Evolutionary conservation across 805 yeast species (phyloP).

Genomic region (Lipomyces sp.): DNA sequence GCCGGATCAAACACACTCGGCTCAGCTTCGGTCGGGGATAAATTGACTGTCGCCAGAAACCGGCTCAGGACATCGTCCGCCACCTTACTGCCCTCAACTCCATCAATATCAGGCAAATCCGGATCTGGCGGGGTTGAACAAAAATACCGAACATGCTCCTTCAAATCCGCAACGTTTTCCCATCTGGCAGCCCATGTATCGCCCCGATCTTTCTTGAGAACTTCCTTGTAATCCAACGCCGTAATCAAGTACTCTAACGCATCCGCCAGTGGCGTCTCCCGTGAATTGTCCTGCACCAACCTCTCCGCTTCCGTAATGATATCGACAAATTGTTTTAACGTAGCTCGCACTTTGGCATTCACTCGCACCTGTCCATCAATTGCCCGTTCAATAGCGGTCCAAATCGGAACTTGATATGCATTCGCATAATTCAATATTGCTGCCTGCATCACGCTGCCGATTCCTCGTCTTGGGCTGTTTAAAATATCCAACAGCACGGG

Average conservation of each 20-base stretch:
- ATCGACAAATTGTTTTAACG: constrained; percentile 19
- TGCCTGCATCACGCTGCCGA: constrained; percentile 62
- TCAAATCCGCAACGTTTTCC: constrained; percentile 35
- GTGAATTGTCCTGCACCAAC: constrained; percentile 8
- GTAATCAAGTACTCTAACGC: constrained; percentile 19
- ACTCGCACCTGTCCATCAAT: constrained; percentile 23
- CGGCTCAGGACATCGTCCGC: constrained; percentile 19
- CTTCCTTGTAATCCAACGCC: constrained; percentile 21
- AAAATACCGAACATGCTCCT: constrained; percentile 15
- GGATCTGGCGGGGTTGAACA: constrained; percentile 11
- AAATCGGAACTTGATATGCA: constrained; percentile 23
- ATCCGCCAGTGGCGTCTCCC: constrained; percentile 13
- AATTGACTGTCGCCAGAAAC: constrained; percentile 30
- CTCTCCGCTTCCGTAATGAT: constrained; percentile 18
- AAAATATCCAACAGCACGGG: constrained; percentile 64
- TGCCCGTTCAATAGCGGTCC: constrained; percentile 28
- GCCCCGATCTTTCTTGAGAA: constrained; percentile 20
- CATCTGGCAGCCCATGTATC: constrained; percentile 33
- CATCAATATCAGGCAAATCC: constrained; percentile 26
- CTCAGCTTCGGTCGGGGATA: constrained; percentile 29
- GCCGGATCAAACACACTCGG: constrained; percentile 22
- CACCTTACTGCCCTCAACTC: neutral
- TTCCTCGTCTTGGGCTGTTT: constrained; percentile 65
- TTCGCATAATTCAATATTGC: constrained; percentile 40
- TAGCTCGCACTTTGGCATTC: constrained; percentile 3